Evolutionary conservation across 78 protist species (phyloP).

Genomic region (Polysphondylium violaceum): DNA sequence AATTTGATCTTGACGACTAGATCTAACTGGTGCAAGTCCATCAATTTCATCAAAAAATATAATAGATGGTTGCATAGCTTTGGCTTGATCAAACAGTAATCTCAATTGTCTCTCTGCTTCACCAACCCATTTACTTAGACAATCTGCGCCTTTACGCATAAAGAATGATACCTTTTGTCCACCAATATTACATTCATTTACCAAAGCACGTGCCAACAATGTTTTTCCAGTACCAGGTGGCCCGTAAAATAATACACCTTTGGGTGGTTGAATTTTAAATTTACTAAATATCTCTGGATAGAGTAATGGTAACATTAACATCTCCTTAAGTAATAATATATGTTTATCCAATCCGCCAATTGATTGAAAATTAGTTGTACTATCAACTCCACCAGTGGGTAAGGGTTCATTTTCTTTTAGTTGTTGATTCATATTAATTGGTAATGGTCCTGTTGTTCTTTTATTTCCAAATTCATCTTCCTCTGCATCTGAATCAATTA

Average conservation of each 20-base stretch:
- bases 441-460: constrained; percentile 2
- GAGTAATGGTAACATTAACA: constrained; percentile 75
- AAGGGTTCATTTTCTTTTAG: constrained; percentile 52
- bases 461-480: constrained; percentile 26
- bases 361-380: constrained; percentile 7
- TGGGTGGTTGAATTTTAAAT: constrained; percentile 72
- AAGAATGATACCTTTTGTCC: constrained; percentile 91
- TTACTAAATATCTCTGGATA: constrained; percentile 78
- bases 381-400: constrained; percentile 36
- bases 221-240: constrained; percentile 90
- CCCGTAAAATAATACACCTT: constrained; percentile 83
- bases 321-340: constrained; percentile 68
- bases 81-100: constrained; percentile 92
- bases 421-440: constrained; percentile 12
- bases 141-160: constrained; percentile 96
- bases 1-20: constrained; percentile 90
- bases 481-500: not conserved
- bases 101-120: constrained; percentile 95
- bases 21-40: constrained; percentile 92
- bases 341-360: constrained; percentile 71
- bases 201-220: constrained; percentile 85
- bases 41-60: constrained; percentile 95
- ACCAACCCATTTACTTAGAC: constrained; percentile 95
- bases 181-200: constrained; percentile 85
- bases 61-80: constrained; percentile 91